A percentile compares a stretch with the other conserved stretches of the same genome.
Evolutionary conservation across 2,329 filamentous ascomycete species (phyloP).

Genomic region (Cladophialophora immunda): DNA sequence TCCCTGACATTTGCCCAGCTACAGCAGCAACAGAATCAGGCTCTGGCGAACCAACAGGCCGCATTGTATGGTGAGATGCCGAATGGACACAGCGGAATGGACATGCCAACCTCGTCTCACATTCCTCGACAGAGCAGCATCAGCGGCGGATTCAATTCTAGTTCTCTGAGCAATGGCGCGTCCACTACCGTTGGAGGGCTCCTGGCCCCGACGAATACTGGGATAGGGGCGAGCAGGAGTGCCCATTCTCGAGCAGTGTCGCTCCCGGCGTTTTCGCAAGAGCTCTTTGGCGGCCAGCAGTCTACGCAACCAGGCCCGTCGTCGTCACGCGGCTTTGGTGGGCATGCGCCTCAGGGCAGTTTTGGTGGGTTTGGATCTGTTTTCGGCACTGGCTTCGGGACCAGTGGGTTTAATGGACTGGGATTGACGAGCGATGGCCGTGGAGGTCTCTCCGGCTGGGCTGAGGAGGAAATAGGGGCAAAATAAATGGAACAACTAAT

Average conservation of each 20-base stretch:
- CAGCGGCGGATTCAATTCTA: slow-evolving; percentile 41
- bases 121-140: slow-evolving; percentile 54
- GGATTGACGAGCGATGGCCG: slow-evolving; percentile 63
- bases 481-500: slow-evolving; percentile 50
- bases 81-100: slow-evolving; percentile 63
- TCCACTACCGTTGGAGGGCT: slow-evolving; percentile 79
- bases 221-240: slow-evolving; percentile 62
- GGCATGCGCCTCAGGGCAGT: slow-evolving; percentile 54
- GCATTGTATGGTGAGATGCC: slow-evolving; percentile 77
- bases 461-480: slow-evolving; percentile 69
- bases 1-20: slow-evolving; percentile 52
- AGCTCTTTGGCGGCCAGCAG: slow-evolving; percentile 58
- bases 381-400: slow-evolving; percentile 64
- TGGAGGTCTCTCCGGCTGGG: slow-evolving; percentile 67
- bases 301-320: slow-evolving; percentile 44
- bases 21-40: slow-evolving; percentile 70
- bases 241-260: slow-evolving; percentile 85
- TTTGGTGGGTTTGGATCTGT: slow-evolving; percentile 68
- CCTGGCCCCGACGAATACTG: slow-evolving; percentile 72
- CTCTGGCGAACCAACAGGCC: slow-evolving; percentile 77
- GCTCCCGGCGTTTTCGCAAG: slow-evolving; percentile 76
- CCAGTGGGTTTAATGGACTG: slow-evolving; percentile 63
- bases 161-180: slow-evolving; percentile 59
- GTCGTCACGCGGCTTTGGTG: slow-evolving; percentile 38
- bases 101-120: slow-evolving; percentile 46